These are phyloP conservation scores for Amesomyces nigricolor DNA, from an alignment of 2,329 filamentous ascomycete genomes.

Conservation along the genomic window DNA sequence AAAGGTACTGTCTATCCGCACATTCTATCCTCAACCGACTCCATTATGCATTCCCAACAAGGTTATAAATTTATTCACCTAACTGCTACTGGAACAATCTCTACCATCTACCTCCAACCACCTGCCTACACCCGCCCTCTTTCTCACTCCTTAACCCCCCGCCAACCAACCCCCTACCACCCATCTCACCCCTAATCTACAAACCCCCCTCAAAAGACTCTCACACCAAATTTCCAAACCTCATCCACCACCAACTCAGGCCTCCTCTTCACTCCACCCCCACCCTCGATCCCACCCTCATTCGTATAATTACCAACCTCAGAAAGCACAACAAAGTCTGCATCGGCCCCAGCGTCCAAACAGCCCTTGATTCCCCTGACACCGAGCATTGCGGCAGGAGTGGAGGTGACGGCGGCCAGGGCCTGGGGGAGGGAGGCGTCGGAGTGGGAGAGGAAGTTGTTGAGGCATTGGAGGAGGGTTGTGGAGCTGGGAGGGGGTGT, in stretches of 20 bases:
- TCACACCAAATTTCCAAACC: slow-evolving; percentile 72
- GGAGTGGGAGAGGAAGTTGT: slow-evolving; percentile 74
- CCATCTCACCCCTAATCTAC: no score
- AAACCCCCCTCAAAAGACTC: slow-evolving; percentile 37
- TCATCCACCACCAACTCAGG: slow-evolving; percentile 56
- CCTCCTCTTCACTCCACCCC: slow-evolving; percentile 33
- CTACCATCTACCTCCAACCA: no score
- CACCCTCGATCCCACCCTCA: slow-evolving; percentile 23
- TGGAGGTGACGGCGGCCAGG: slow-evolving; percentile 66
- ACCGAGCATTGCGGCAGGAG: slow-evolving; percentile 72
- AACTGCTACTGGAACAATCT: no score
- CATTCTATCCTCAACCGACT: no score
- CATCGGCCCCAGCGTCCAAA: slow-evolving; percentile 57
- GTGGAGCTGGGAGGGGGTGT: slow-evolving; percentile 58
- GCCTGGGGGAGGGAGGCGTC: slow-evolving; percentile 63
- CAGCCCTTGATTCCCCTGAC: slow-evolving; percentile 61
- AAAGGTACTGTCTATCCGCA: no score
- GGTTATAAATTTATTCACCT: no score
- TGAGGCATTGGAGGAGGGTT: slow-evolving; percentile 74
- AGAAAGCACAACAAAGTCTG: slow-evolving; percentile 63
- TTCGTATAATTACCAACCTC: slow-evolving; percentile 32
- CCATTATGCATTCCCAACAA: no score
- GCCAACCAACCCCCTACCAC: no score
- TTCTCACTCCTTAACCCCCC: no score
- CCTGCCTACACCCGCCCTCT: no score